Evolutionary conservation across 306 rosid species (phyloP).

Genomic region (Prunus mira): DNA sequence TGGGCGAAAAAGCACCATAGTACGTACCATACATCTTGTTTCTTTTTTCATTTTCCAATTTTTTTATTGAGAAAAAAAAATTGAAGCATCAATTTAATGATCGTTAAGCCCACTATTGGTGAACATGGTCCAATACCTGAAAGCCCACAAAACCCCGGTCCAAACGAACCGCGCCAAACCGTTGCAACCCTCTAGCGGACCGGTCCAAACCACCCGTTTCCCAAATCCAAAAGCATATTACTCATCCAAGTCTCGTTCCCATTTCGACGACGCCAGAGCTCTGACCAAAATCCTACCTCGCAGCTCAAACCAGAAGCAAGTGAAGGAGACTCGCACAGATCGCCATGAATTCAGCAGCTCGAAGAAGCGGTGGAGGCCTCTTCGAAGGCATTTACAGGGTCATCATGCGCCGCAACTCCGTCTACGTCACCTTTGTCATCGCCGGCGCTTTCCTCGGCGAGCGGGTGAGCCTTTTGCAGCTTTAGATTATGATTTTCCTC

Average conservation of each 20-base stretch:
- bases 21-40: too few species aligned
- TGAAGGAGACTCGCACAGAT: neutral
- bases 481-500: neutral
- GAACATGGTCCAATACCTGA: neutral
- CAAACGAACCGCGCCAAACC: neutral
- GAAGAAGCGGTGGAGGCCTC: slow-evolving; percentile 69
- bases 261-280: neutral
- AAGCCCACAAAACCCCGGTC: slow-evolving; percentile 12
- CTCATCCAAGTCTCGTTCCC: neutral
- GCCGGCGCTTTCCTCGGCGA: slow-evolving; percentile 96
- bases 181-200: neutral
- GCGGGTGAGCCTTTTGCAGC: slow-evolving; percentile 48
- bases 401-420: slow-evolving; percentile 90
- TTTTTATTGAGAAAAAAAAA: too few species aligned
- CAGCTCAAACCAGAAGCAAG: slow-evolving; percentile 22
- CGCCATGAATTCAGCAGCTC: slow-evolving; percentile 56
- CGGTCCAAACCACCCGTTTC: slow-evolving; percentile 1
- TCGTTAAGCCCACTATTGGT: neutral
- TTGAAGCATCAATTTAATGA: neutral
- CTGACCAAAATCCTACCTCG: slow-evolving; percentile 22
- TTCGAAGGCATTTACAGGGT: slow-evolving; percentile 77
- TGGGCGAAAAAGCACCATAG: too few species aligned
- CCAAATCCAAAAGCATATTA: neutral
- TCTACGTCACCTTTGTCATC: slow-evolving; percentile 72
- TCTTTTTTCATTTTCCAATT: too few species aligned